These are phyloP conservation scores for Barnettozyma botsteinii DNA, from an alignment of 805 yeast species.

Conservation along the genomic window DNA sequence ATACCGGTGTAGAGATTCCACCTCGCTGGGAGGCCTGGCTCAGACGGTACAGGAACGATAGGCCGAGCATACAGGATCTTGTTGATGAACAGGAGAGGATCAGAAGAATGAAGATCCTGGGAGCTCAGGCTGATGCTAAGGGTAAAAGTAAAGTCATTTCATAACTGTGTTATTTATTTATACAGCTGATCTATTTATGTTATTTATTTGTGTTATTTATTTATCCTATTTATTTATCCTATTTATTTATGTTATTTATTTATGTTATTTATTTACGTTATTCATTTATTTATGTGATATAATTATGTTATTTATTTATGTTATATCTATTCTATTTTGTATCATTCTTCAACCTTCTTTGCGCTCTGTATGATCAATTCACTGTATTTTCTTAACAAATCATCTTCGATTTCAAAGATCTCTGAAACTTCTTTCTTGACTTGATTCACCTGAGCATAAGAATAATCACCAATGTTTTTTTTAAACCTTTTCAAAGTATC, in stretches of 20 bases:
- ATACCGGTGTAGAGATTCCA: constrained; percentile 53
- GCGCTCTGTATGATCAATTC: constrained; percentile 5
- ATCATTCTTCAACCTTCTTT: not conserved
- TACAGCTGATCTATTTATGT: constrained; percentile 9
- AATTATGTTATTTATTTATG: constrained; percentile 2
- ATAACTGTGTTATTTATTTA: not conserved
- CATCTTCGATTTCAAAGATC: constrained; percentile 21
- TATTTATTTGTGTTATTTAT: constrained; percentile 6
- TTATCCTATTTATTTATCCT: not conserved
- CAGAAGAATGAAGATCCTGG: constrained; percentile 37
- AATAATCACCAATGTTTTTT: constrained; percentile 16
- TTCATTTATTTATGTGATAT: not conserved
- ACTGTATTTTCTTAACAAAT: constrained; percentile 33
- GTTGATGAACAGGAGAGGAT: constrained; percentile 52
- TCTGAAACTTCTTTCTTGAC: constrained; percentile 22
- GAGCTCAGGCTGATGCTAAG: constrained; percentile 23
- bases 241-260: constrained; percentile 10
- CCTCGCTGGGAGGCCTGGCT: constrained; percentile 85
- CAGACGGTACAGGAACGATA: constrained; percentile 48
- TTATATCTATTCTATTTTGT: constrained; percentile 9
- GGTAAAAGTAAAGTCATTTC: constrained; percentile 1
- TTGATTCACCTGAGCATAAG: constrained; percentile 16
- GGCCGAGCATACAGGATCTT: constrained; percentile 63
- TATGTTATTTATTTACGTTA: not conserved
- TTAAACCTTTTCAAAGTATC: constrained; percentile 14